Evolutionary conservation across 257 asterid genomes (phyloP).

Genomic region (Lycium barbarum): DNA sequence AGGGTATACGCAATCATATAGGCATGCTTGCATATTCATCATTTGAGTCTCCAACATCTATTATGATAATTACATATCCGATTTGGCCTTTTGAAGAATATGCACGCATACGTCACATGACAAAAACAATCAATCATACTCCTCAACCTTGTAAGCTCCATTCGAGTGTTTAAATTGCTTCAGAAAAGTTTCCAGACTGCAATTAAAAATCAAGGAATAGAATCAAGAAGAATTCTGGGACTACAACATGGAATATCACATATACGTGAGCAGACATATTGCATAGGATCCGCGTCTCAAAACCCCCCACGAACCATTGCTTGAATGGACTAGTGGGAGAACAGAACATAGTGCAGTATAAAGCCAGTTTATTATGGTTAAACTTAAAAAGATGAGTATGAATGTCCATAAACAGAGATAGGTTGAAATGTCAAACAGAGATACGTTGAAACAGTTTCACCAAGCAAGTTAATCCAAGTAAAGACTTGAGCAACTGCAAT

Average conservation of each 20-base stretch:
- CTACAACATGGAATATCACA: background rate
- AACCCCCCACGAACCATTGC: no score
- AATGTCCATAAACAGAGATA: background rate
- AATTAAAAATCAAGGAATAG: background rate
- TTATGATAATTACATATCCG: no score
- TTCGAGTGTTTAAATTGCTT: slow-evolving; percentile 12
- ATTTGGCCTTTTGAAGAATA: no score
- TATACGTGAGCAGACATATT: background rate
- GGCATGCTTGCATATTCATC: no score
- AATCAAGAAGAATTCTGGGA: background rate
- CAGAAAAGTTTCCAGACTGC: slow-evolving; percentile 53
- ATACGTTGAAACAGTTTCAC: background rate
- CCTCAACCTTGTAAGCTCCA: background rate
- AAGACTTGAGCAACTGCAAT: no score
- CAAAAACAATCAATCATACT: background rate
- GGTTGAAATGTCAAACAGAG: background rate
- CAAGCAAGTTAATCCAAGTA: background rate
- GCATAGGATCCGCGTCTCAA: background rate
- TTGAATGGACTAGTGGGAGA: no score
- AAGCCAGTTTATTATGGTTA: background rate
- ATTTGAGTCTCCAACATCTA: no score
- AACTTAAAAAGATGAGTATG: background rate
- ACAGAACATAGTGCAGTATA: background rate
- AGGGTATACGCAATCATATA: background rate
- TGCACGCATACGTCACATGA: background rate